These are phyloP conservation scores for Blastomyces percursus DNA, from an alignment of 2,329 filamentous ascomycete species.

Conservation along the genomic window DNA sequence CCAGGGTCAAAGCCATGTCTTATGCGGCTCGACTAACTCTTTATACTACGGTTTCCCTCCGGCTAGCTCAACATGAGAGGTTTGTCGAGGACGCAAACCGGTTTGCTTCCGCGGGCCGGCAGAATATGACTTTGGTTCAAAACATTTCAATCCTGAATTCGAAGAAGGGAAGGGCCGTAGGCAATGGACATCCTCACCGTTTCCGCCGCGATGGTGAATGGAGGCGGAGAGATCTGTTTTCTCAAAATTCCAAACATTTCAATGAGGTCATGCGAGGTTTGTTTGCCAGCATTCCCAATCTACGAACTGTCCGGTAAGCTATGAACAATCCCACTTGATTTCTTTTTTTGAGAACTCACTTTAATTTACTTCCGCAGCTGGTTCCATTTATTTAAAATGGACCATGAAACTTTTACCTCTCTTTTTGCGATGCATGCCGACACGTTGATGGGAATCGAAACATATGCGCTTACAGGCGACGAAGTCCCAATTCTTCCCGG, in stretches of 20 bases:
- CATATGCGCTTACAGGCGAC: background rate
- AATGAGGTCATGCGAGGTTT: background rate
- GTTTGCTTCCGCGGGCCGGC: background rate
- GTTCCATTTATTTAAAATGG: conserved; percentile 5
- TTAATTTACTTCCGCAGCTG: background rate
- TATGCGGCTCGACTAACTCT: background rate
- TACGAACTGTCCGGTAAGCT: conserved; percentile 1
- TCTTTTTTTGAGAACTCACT: background rate
- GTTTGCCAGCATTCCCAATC: background rate
- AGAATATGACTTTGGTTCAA: background rate
- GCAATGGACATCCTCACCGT: background rate
- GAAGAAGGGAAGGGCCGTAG: background rate
- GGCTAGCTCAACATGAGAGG: background rate
- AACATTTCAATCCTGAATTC: conserved; percentile 3
- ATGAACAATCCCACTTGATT: background rate
- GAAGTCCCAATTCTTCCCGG: background rate
- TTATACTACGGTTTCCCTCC: background rate
- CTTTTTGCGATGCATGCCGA: background rate
- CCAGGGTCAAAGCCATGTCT: background rate
- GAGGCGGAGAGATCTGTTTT: background rate
- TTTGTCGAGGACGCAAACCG: background rate
- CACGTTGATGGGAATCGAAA: background rate
- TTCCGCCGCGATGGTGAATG: background rate
- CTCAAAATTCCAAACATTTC: background rate
- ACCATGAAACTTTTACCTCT: background rate